Base-by-base conservation (phyloP, 495 filamentous ascomycete genomes). In the Aspergillus bridgeri region DNA sequence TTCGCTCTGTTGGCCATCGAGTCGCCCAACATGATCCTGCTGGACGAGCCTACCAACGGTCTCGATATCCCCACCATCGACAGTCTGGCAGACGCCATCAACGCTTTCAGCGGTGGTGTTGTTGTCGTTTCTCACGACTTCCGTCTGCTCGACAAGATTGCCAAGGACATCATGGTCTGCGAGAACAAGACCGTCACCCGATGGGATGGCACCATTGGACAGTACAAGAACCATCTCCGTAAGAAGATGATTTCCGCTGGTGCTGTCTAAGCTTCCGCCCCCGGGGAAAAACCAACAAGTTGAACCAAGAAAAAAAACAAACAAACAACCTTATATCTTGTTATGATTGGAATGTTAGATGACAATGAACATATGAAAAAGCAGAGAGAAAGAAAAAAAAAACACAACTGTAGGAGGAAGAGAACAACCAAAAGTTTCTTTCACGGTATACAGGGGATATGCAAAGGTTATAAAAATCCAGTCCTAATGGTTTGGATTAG, bases 41-140 rank as follows among this genome's bases (percentile, higher is more conserved):
- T 99, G 25, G 94, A 99, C 76, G 94, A 99, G 77, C 95, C 94
- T 69, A 99, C 94, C 59, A 99, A 99, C 83, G 94, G 94, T 83
- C 81, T 99, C 56, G 94, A 99, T 85, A 99, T 99, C 61, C 94
- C 94, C 9, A 98, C 95, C 43, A 99, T 99, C 64, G 94, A 98
- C 78, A 91, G 87, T 75, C 79, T 98, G 76, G 94, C 94, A 3
- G 93, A 99, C 71, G 94, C 94, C 59, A 98, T 98, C 79, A 96
- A 96, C 67, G 86, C 92, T 42, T 99, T 87, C 77, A 90, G 82
- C 65, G 94, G 94, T 69, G 94, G 94, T 86, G 95, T 98, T 45
- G 92, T 98, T 43, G 94, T 98, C 57, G 94, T 98, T 48, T 92
- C 88, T 62, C 94, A 98, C 86, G 94, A 98, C 73, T 98, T 98